Base-by-base conservation (phyloP, 2,329 filamentous ascomycete species). In the Xylaria arbuscula region DNA sequence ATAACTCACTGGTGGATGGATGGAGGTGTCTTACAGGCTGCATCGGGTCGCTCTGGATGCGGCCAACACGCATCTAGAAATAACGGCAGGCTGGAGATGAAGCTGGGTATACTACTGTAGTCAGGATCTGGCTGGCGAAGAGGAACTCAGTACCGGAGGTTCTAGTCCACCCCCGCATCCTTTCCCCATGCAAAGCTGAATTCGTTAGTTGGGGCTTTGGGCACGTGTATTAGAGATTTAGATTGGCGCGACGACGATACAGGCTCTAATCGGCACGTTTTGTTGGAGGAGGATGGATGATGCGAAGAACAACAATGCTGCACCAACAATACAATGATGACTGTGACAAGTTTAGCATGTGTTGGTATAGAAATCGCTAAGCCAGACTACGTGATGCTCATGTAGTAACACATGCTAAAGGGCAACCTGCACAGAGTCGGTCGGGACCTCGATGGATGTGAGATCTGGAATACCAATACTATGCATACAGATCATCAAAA, bases 91-190 rank as follows among this genome's bases (percentile, higher is more conserved):
- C 38, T 22, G 32, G 10, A n/a, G 55, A 57, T 5, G 3, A 45
- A 32, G 22, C 13, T 45, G 22, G 22, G 34, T 32, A 17, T 5
- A 13, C 24, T n/a, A n/a, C n/a, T n/a, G n/a, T n/a, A 40, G 2
- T 28, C 28, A 28, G 28, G 28, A 28, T 5, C 28, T 28, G 28
- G 28, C 28, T 28, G 5, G 28, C 28, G 28, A 28, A 28, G 28
- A 28, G 5, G 28, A 28, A 28, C 3, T 28, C 5, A 28, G 40
- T 24, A 32, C 38, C 54, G 36, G 38, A 57, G 38, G n/a, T 32
- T 57, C 15, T 42, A 57, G 24, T 45, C 38, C 55, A 57, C 34
- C 55, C 55, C 38, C 55, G 55, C 55, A 57, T 42, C 19, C 2
- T 45, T 28, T 57, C 38, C 38, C 38, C 36, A 57, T 45, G 55